Conservation (phyloP, 2,329 filamentous ascomycete genomes). For the Diaporthe sp. region DNA sequence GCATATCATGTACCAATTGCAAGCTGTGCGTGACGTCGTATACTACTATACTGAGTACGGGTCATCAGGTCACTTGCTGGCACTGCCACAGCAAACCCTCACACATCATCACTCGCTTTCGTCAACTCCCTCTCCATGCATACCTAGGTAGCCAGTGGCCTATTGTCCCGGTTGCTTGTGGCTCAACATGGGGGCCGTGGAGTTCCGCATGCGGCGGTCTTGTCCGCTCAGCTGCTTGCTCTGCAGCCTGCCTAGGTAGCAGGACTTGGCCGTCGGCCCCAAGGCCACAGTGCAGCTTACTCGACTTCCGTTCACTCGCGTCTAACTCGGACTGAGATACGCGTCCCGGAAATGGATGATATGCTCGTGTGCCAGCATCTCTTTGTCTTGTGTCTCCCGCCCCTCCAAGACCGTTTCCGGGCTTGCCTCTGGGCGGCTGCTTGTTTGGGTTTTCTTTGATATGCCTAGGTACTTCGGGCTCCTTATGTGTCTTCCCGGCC, state of each 20-base stretch:
- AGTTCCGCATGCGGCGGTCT: constrained; percentile 5
- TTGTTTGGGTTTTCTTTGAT: constrained; percentile 7
- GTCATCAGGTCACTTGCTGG: not conserved
- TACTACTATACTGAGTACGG: too few relatives aligned
- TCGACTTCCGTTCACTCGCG: not conserved
- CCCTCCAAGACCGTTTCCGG: constrained; percentile 20
- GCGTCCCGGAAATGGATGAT: constrained; percentile 19
- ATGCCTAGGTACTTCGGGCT: not conserved
- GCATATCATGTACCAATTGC: not conserved
- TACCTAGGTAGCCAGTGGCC: not conserved
- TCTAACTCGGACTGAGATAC: not conserved
- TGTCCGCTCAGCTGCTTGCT: not conserved
- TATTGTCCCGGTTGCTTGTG: not conserved
- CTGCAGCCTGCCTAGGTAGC: not conserved
- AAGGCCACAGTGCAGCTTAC: not conserved
- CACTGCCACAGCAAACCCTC: not conserved
- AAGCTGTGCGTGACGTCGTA: too few relatives aligned
- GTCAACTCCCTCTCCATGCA: not conserved
- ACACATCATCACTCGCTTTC: not conserved
- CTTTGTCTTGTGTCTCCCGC: not conserved
- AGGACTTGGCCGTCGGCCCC: not conserved
- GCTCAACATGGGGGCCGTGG: not conserved
- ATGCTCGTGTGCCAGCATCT: not conserved
- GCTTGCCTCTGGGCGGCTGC: not conserved
- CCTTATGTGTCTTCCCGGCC: constrained; percentile 15